Evolutionary conservation across 1,284 basidiomycete genomes (phyloP), one percentile per base, ranked within the genome.

Genomic region (Coniferiporia sulphurascens): DNA sequence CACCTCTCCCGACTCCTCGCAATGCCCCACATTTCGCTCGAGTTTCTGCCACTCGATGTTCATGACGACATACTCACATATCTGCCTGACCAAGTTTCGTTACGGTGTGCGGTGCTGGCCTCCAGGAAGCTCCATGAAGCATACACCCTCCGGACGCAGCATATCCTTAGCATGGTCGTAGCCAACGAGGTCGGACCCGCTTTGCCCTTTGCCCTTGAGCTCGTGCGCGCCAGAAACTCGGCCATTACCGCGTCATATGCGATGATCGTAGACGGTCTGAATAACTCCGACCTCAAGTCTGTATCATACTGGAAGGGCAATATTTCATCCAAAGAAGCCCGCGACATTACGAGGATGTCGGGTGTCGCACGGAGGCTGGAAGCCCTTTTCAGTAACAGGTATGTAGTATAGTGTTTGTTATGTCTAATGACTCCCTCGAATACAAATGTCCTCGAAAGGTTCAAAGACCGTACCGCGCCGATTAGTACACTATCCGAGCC

Each of bases 181-280:
- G 6, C 17, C 3, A 62, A 56, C 53, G 58, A 59, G 38, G 46
- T 50, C 21, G 61, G 58, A 36, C 57, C 61, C 19, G 41, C 58
- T 7, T 32, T 59, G 27, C 54, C 61, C 1, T 58, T 35, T n/a
- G 61, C 61, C 15, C n/a, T 45, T 15, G 56, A 51, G 12, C 52
- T 62, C 12, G 41, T 59, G 34, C 57, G 61, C 7, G 46, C 43
- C 17, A 19, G 19, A 27, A 34, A 19, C 13, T 27, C n/a, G 32
- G n/a, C n/a, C n/a, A n/a, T n/a, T n/a, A n/a, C n/a, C n/a, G n/a
- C n/a, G n/a, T n/a, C n/a, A 27, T 6, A 35, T 21, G 51, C 48
- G 35, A 38, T n/a, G 12, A 52, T 59, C 8, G 5, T 56, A 22
- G 36, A 48, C 27, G 32, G 52, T 10, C 43, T 60, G 45, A 58